phyloP scores from a whole-genome alignment of 78 protist species.

The Dictyostelium discoideum region DNA sequence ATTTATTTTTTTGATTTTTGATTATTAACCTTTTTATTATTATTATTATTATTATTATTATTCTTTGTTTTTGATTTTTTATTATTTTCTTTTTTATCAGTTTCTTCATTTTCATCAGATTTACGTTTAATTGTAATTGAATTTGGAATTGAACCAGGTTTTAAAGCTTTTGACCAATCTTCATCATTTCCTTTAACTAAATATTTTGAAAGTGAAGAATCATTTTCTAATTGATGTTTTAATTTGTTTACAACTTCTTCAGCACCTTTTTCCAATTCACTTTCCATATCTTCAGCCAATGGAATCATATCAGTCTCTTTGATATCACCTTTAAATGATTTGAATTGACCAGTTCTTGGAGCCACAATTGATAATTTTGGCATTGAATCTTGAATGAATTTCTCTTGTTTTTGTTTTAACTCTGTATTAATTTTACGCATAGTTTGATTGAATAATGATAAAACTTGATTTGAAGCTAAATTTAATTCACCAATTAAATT shows the following conservation, averaged over 20 bases:
- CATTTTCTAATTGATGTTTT: not conserved
- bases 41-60: not conserved
- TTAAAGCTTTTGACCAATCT: conserved; percentile 53
- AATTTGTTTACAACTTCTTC: conserved; percentile 14
- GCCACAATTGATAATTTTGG: conserved; percentile 9
- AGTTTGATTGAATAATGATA: conserved; percentile 70
- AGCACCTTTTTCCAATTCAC: conserved; percentile 41
- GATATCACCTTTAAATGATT: conserved; percentile 60
- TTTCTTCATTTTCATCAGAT: not conserved
- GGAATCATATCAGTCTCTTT: conserved; percentile 39
- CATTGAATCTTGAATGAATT: conserved; percentile 38
- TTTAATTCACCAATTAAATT: conserved; percentile 51
- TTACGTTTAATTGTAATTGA: conserved; percentile 29
- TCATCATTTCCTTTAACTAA: conserved; percentile 49
- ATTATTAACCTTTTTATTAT: not conserved
- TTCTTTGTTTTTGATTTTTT: not conserved
- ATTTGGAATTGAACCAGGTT: conserved; percentile 2
- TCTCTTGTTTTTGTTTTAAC: conserved; percentile 6
- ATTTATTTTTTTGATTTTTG: not conserved
- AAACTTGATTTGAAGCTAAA: conserved; percentile 43
- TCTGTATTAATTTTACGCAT: conserved; percentile 46
- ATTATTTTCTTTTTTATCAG: not conserved
- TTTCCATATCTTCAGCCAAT: conserved; percentile 30
- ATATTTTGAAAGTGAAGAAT: not conserved
- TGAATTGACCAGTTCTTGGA: conserved; percentile 48